A percentile compares a stretch with the other conserved stretches of the same genome.
Evolutionary conservation across 208 protist genomes (phyloP).

Genomic region (Porcisia deanei): DNA sequence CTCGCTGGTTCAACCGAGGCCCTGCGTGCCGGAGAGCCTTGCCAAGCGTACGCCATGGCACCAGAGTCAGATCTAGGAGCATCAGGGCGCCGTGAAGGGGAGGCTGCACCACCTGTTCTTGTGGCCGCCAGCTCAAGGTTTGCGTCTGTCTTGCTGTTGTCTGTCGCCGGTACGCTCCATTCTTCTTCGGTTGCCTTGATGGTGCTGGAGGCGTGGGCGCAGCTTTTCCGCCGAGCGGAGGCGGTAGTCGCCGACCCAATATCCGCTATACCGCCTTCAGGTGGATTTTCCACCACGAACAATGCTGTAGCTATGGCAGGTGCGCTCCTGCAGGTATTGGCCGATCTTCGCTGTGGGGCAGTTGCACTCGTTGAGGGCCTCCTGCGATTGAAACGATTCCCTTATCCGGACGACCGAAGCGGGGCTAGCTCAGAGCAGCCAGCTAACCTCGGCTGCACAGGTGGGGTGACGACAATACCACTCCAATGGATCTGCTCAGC

Average conservation of each 20-base stretch:
- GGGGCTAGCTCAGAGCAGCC: not conserved
- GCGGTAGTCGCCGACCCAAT: not conserved
- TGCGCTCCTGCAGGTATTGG: constrained; percentile 19
- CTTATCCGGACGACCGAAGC: not conserved
- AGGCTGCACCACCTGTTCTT: not conserved
- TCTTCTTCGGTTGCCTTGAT: constrained; percentile 13
- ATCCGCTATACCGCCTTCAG: not conserved
- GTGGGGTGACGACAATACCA: constrained; percentile 2
- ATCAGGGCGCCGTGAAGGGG: not conserved
- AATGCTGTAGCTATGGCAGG: not conserved
- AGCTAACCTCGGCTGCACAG: not conserved
- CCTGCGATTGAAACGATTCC: constrained; percentile 4
- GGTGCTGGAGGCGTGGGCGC: constrained; percentile 15
- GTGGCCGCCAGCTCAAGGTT: not conserved
- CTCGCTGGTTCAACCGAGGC: not conserved
- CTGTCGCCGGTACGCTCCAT: constrained; percentile 6
- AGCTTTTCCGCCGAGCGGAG: not conserved
- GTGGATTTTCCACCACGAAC: not conserved
- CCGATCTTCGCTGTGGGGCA: constrained; percentile 14
- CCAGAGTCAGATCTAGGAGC: not conserved
- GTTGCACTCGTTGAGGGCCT: not conserved
- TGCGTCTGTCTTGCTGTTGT: constrained; percentile 12
- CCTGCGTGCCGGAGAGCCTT: not conserved
- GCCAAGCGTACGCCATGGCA: not conserved
- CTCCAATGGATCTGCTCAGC: constrained; percentile 18